These are phyloP conservation scores for Batkoa obscura DNA, from an alignment of 371 early-diverging fungal genomes.

Conservation along the genomic window DNA sequence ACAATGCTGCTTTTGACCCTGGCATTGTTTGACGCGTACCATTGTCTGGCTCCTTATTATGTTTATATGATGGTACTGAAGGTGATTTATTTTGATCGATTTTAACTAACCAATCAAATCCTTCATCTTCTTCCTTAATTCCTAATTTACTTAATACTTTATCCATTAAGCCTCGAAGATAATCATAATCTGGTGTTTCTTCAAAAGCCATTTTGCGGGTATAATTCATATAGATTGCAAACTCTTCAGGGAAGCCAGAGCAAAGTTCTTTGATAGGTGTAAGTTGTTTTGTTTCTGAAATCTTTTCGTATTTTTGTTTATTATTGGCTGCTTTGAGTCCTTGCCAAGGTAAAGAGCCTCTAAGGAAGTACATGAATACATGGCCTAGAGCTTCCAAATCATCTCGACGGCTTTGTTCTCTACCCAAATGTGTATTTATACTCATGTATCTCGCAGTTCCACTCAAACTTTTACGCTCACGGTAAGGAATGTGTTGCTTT, in stretches of 20 bases:
- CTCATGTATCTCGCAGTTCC: constrained; percentile 96
- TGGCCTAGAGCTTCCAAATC: constrained; percentile 91
- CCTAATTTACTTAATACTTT: constrained; percentile 1
- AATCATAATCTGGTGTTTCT: constrained; percentile 83
- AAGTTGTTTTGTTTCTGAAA: constrained; percentile 76
- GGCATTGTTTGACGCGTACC: background rate
- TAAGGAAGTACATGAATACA: constrained; percentile 86
- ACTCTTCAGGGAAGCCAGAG: constrained; percentile 44
- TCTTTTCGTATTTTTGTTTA: constrained; percentile 86
- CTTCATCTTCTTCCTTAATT: background rate
- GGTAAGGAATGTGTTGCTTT: constrained; percentile 74
- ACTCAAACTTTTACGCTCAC: constrained; percentile 71
- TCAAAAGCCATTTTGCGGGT: constrained; percentile 66
- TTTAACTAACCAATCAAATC: constrained; percentile 5
- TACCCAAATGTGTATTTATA: constrained; percentile 84
- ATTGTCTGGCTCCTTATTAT: background rate
- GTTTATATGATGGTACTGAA: background rate
- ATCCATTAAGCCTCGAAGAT: constrained; percentile 20
- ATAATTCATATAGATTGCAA: constrained; percentile 35
- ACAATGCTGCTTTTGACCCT: background rate
- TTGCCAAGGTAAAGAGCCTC: constrained; percentile 91
- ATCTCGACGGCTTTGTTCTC: constrained; percentile 89
- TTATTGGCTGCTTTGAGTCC: constrained; percentile 81
- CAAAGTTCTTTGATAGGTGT: constrained; percentile 61
- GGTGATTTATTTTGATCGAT: constrained; percentile 5